Percentiles rank a stretch among this genome's conserved stretches.
Conservation (phyloP, 2,329 filamentous ascomycete species). For the Gremmenia infestans region DNA sequence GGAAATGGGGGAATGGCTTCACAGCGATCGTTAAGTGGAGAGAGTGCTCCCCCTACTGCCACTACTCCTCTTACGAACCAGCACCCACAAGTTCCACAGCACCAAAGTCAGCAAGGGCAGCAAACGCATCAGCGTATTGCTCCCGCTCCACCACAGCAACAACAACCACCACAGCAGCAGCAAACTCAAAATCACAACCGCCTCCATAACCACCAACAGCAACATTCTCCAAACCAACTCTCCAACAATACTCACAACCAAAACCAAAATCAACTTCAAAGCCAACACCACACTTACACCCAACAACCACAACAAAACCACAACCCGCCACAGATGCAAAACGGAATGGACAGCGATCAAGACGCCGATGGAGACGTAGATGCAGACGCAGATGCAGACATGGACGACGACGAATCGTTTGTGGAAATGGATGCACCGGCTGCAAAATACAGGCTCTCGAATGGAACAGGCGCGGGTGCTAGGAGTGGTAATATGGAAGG, state of each 20-base stretch:
- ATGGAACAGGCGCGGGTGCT: slow-evolving; percentile 10
- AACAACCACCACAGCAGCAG: neutral
- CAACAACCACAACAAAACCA: neutral
- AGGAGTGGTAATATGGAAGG: neutral
- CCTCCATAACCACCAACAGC: slow-evolving; percentile 2
- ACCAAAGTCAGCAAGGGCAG: no score
- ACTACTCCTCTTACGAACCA: no score
- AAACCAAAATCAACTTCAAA: no score
- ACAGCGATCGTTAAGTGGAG: slow-evolving; percentile 42
- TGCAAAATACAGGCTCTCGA: slow-evolving; percentile 21
- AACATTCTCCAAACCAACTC: neutral
- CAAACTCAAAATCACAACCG: slow-evolving; percentile 1
- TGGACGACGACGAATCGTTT: slow-evolving; percentile 52
- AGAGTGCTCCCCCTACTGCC: slow-evolving; percentile 7
- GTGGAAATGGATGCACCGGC: slow-evolving; percentile 38
- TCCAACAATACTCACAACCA: neutral
- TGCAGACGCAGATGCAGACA: slow-evolving; percentile 29
- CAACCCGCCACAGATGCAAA: slow-evolving; percentile 1
- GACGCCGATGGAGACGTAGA: slow-evolving; percentile 17
- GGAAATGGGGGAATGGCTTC: slow-evolving; percentile 39
- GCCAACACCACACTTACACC: neutral
- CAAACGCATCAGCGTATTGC: neutral
- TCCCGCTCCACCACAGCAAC: no score
- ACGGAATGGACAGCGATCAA: slow-evolving; percentile 9
- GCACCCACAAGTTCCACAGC: no score